Evolutionary conservation across 495 filamentous ascomycete species (phyloP), one percentile per base, ranked within the genome.

Genomic region (Parachaetomium inaequale): DNA sequence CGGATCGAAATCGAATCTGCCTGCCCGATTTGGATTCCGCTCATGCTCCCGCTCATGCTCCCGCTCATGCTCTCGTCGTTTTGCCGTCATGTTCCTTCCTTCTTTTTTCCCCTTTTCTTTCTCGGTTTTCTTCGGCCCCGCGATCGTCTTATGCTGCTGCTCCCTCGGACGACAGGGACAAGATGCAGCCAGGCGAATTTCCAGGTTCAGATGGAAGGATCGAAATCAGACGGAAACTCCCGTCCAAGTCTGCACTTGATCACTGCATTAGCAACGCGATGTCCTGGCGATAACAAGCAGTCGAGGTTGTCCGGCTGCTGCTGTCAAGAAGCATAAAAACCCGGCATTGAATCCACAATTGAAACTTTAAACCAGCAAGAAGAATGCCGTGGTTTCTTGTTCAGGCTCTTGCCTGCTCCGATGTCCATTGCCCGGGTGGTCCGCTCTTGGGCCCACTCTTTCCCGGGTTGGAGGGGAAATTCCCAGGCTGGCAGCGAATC

Each of bases 371-470:
- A 45, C n/a, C n/a, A n/a, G n/a, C n/a, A n/a, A 23, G n/a, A 8
- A 21, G 5, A 45, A 6, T 45, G 43, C 21, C 19, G 21, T 17
- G 36, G 36, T 17, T 40, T 40, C 36, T 40, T 40, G 14, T 40
- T 17, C 36, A 17, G 17, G 36, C 36, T 40, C 14, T 5, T 40
- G 10, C 36, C 36, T 36, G 34, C 4, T 32, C 31, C 31, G 31
- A n/a, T n/a, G n/a, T n/a, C n/a, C n/a, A n/a, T n/a, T n/a, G n/a
- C n/a, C n/a, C n/a, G n/a, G n/a, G n/a, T n/a, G n/a, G n/a, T n/a
- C n/a, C n/a, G n/a, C n/a, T n/a, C n/a, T n/a, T n/a, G n/a, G n/a
- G 11, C 47, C 47, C 47, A 50, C 47, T 50, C 31, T 50, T 40
- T 15, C 36, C 36, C 14, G 36, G 34, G 36, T 4, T 40, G 5